Conservation (phyloP, 768 basidiomycete species). For the Tulasnella sp. region DNA sequence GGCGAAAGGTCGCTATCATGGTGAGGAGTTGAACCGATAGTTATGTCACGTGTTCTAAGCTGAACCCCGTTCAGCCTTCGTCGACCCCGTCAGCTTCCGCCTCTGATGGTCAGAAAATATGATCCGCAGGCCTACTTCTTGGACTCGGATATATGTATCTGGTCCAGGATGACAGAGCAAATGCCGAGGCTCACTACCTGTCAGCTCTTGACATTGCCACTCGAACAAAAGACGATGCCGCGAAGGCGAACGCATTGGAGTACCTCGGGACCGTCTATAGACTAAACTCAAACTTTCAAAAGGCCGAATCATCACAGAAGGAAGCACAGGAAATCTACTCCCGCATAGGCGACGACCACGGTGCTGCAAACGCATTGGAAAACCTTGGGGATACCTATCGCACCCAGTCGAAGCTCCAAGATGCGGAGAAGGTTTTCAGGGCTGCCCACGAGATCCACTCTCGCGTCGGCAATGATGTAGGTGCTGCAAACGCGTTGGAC, state of each 20-base stretch:
- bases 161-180: background rate
- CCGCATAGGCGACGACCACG: too few relatives aligned
- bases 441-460: too few relatives aligned
- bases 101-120: background rate
- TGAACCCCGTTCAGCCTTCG: background rate
- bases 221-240: background rate
- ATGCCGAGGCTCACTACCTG: background rate
- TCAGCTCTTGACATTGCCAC: background rate
- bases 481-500: too few relatives aligned
- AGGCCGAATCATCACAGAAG: too few relatives aligned
- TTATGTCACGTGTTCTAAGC: background rate
- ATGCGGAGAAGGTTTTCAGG: too few relatives aligned
- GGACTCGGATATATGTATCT: background rate
- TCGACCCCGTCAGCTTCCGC: background rate
- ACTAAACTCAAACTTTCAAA: too few relatives aligned
- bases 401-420: too few relatives aligned
- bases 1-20: background rate
- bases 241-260: background rate
- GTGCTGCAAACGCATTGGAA: too few relatives aligned
- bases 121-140: background rate
- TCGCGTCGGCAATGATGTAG: too few relatives aligned
- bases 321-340: too few relatives aligned
- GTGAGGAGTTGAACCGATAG: background rate
- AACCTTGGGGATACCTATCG: too few relatives aligned
- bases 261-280: too few relatives aligned